phyloP scores from a whole-genome alignment of 768 basidiomycete genomes.

The Suillus spraguei region DNA sequence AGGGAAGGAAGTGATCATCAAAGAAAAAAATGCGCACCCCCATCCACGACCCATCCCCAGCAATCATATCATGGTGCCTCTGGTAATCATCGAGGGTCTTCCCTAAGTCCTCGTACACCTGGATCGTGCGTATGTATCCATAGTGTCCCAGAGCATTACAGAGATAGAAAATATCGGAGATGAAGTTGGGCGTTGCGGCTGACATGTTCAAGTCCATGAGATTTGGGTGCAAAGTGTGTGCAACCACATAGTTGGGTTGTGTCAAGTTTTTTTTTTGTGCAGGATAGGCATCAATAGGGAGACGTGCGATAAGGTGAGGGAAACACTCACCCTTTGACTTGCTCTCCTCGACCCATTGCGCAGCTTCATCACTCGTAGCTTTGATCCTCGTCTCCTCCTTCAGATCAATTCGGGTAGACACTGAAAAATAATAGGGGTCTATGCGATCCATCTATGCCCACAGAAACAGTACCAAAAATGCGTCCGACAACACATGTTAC shows the following conservation, averaged over 20 bases:
- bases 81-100: conserved; percentile 80
- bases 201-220: conserved; percentile 10
- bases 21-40: conserved; percentile 53
- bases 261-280: background rate
- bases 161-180: conserved; percentile 93
- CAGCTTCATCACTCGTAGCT: conserved; percentile 86
- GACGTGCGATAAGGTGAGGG: background rate
- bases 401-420: conserved; percentile 71
- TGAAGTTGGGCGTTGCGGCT: conserved; percentile 85
- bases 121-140: conserved; percentile 82
- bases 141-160: conserved; percentile 87
- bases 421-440: conserved; percentile 79
- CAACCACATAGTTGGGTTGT: background rate
- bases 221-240: background rate
- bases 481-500: background rate
- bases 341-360: conserved; percentile 65
- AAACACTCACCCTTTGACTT: conserved; percentile 45
- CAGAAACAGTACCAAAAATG: background rate
- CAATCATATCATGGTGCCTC: conserved; percentile 72
- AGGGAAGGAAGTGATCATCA: background rate
- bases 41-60: conserved; percentile 81
- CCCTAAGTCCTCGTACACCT: conserved; percentile 68
- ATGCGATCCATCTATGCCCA: conserved; percentile 80
- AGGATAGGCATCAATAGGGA: background rate
- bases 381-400: conserved; percentile 93